These are phyloP conservation scores for Dispira simplex DNA, from an alignment of 192 early-diverging fungal species.

Conservation along the genomic window DNA sequence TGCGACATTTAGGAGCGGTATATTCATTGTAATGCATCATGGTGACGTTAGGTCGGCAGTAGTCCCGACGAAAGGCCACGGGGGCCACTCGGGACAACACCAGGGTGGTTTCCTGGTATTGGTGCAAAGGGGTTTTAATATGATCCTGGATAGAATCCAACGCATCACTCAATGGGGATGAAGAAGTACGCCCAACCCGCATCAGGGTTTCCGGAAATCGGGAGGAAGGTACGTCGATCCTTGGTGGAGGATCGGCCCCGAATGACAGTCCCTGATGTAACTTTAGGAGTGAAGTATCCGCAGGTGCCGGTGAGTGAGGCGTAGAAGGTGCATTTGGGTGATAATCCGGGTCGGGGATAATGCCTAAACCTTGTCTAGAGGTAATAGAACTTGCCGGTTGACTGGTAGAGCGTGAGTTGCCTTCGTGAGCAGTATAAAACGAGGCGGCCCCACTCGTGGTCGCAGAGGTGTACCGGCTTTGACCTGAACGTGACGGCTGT, in stretches of 20 bases:
- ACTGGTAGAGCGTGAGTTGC: background rate
- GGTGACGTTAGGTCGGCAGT: conserved; percentile 4
- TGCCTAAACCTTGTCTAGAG: background rate
- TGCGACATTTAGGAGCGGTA: conserved; percentile 8
- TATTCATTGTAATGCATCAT: conserved; percentile 10
- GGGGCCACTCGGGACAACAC: conserved; percentile 9
- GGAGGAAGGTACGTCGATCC: background rate
- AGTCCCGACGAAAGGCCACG: conserved; percentile 7
- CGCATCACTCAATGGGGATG: too few relatives aligned
- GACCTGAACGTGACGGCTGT: too few relatives aligned
- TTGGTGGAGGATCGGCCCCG: background rate
- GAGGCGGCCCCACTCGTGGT: background rate
- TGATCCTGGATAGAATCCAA: background rate
- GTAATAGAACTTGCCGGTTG: background rate
- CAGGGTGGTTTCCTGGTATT: background rate
- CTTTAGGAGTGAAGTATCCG: background rate
- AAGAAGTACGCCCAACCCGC: too few relatives aligned
- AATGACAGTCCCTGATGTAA: background rate
- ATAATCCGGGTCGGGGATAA: background rate
- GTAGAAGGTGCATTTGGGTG: background rate
- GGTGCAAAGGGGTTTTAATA: background rate
- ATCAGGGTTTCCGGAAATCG: too few relatives aligned
- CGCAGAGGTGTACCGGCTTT: background rate
- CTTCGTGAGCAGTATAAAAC: conserved; percentile 3
- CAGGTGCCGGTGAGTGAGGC: background rate